Evolutionary conservation across 768 basidiomycete genomes (phyloP), one percentile per base, ranked within the genome.

Genomic region (Strobilomyces confusus): DNA sequence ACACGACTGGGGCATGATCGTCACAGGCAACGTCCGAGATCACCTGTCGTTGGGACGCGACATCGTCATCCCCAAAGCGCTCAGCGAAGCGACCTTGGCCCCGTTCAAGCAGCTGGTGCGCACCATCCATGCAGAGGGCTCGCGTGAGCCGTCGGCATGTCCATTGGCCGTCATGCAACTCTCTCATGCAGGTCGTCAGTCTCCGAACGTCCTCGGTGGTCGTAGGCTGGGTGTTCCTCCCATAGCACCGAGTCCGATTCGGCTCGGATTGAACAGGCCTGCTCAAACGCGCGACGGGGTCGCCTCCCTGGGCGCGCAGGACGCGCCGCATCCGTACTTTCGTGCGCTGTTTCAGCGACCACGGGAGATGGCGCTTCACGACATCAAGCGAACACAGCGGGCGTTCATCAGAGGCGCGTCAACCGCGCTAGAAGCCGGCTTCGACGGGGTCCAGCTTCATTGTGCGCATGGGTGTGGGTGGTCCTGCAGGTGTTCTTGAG

Each of bases 371-470:
- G 69, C 76, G 0, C 33, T 70, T 3, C 49, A 59, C 0, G 89
- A 93, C 40, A 83, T 97, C 51, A 73, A 81, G 22, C 58, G 74
- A 11, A 78, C 84, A 7, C 77, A 91, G 0, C 71, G 74, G 1
- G 72, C 69, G 9, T 98, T 95, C 61, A 77, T 87, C 3, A 70
- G 72, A 37, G 89, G 86, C 6, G 89, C 92, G 0, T 62, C 69
- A 38, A 60, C 89, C 30, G 91, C 90, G 9, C 67, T 75, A 17
- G 65, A 78, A 49, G 72, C 86, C 37, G 91, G 90, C 0, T 95
- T 93, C 65, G 90, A 95, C 57, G 94, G 95, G 0, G 72, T 95
- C 4, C 82, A 97, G 62, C 56, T 98, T 11, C 95, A 97, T 66
- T 86, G 77, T 23, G 86, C 86, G 1, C 92, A 95, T 68, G 92